Evolutionary conservation across 306 rosid genomes (phyloP), one percentile per base, ranked within the genome.

Genomic region (Mucuna pruriens): DNA sequence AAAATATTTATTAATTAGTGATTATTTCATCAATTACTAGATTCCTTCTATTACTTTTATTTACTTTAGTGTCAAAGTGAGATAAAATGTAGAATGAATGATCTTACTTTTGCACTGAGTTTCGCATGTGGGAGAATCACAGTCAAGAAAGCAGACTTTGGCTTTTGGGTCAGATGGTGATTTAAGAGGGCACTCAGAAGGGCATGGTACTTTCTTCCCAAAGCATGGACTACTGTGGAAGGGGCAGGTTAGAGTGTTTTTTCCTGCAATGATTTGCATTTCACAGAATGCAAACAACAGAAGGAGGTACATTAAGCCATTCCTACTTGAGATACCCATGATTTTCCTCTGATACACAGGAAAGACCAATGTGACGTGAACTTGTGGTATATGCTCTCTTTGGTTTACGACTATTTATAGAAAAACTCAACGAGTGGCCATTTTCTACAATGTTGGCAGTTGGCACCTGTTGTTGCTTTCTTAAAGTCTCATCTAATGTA

Each of bases 41-140:
- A 57, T 57, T 26, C 26, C 16, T 25, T 12, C 22, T 3, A 8
- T 1, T 2, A 25, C 2, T 3, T 9, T 58, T 58, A 16, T 9
- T 42, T 5, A 20, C 9, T 4, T 23, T 13, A 26, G 17, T 25
- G 8, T 60, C 0, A 31, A 61, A 29, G 13, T 13, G n/a, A n/a
- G n/a, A n/a, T n/a, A n/a, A n/a, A n/a, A n/a, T 60, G 10, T 10
- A 64, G 15, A 12, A n/a, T 9, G 54, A 75, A 42, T 20, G 61
- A 75, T 70, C 90, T 88, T 90, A 92, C 97, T 20, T 84, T 82
- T 88, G 90, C 98, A 94, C 4, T 87, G 85, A 61, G 97, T 82
- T 86, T 85, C 64, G 90, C 98, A 94, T 9, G 82, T 52, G 44
- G 97, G 98, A 29, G 92, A 88, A 22, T 79, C 15, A 44, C 98